Evolutionary conservation across 305 asterid species (phyloP).

Genomic region (Coffea humblotiana): DNA sequence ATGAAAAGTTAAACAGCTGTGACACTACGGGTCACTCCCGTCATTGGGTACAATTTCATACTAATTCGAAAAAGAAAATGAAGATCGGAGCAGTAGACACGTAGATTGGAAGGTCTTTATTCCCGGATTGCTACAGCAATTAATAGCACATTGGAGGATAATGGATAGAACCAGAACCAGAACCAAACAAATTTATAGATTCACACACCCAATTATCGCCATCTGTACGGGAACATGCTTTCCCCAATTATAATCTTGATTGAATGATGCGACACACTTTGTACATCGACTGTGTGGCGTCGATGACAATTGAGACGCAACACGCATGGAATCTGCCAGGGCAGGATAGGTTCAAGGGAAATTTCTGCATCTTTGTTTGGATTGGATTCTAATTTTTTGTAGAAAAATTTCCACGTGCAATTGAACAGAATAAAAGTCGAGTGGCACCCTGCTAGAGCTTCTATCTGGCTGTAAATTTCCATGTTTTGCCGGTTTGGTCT

Average conservation of each 20-base stretch:
- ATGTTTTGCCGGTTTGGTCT: too few species aligned
- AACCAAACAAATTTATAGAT: background rate
- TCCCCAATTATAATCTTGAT: background rate
- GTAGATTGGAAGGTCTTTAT: background rate
- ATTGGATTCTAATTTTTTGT: too few species aligned
- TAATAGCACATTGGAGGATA: constrained; percentile 16
- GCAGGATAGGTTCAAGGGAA: background rate
- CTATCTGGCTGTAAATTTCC: too few species aligned
- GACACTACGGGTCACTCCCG: too few species aligned
- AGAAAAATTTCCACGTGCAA: background rate
- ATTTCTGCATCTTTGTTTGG: background rate
- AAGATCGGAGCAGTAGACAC: constrained; percentile 2
- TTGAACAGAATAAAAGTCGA: too few species aligned
- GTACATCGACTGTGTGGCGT: too few species aligned
- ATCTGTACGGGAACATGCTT: background rate
- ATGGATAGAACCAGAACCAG: constrained; percentile 6
- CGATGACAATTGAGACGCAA: background rate
- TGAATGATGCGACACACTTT: background rate
- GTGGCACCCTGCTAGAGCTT: too few species aligned
- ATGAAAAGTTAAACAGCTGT: background rate
- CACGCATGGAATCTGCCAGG: background rate
- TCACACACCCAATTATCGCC: background rate
- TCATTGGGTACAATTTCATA: too few species aligned
- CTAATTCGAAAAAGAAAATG: too few species aligned
- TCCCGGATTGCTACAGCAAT: constrained; percentile 1